phyloP scores from a whole-genome alignment of 192 early-diverging fungal genomes.

The Coemansia sp. region DNA sequence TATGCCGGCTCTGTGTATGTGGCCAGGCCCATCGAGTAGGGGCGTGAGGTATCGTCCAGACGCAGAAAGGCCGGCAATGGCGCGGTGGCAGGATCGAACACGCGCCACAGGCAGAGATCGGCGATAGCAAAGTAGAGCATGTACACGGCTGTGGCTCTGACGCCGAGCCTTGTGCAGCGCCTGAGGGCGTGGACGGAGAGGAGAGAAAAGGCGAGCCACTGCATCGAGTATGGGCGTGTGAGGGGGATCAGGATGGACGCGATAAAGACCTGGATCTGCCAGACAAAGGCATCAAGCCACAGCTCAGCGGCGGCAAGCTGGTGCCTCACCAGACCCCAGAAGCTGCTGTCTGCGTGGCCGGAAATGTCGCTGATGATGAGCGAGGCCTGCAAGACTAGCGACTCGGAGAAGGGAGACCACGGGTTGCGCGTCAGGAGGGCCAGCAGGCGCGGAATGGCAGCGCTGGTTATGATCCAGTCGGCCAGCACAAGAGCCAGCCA shows the following conservation, averaged over 20 bases:
- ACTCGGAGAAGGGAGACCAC: conserved; percentile 19
- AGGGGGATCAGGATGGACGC: conserved; percentile 9
- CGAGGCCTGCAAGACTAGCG: conserved; percentile 14
- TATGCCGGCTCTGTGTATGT: conserved; percentile 1
- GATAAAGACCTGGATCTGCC: conserved; percentile 17
- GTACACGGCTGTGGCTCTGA: conserved; percentile 9
- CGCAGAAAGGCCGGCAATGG: not conserved
- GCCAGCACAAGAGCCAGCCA: conserved; percentile 20
- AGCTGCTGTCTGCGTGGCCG: not conserved
- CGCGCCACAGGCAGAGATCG: conserved; percentile 11
- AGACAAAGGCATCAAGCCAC: conserved; percentile 26
- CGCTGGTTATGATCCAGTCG: conserved; percentile 38
- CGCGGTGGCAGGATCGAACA: not conserved
- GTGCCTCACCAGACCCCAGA: conserved; percentile 3
- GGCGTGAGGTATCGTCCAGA: no score
- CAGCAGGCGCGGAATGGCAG: conserved; percentile 15
- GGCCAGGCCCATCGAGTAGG: not conserved
- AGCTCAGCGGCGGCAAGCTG: conserved; percentile 12
- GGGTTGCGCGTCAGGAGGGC: conserved; percentile 14
- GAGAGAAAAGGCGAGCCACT: conserved; percentile 33
- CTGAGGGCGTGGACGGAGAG: conserved; percentile 8
- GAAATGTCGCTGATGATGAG: not conserved
- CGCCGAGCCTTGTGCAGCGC: conserved; percentile 5
- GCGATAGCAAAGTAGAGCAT: conserved; percentile 18
- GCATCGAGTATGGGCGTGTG: conserved; percentile 18